phyloP scores from a whole-genome alignment of 768 basidiomycete species.

The Termitomyces sp. region DNA sequence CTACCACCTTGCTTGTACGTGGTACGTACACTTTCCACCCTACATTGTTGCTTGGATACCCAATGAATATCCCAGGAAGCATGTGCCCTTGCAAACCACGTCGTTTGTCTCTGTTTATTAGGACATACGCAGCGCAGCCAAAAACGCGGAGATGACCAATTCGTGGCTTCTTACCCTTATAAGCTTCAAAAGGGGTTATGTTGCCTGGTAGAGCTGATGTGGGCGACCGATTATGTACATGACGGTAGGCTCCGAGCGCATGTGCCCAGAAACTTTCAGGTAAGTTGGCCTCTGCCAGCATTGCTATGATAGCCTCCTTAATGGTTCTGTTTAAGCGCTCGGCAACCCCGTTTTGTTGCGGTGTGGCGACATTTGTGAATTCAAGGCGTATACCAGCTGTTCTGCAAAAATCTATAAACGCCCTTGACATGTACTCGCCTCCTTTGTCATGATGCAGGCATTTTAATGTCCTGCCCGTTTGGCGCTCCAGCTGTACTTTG shows the following conservation, averaged over 20 bases:
- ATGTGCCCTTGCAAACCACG: slow-evolving; percentile 17
- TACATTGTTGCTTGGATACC: slow-evolving; percentile 18
- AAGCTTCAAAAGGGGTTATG: neutral
- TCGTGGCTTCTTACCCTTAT: neutral
- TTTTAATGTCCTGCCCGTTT: neutral
- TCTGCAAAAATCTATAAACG: neutral
- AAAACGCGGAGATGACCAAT: slow-evolving; percentile 11
- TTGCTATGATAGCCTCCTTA: slow-evolving; percentile 18
- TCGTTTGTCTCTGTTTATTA: slow-evolving; percentile 23
- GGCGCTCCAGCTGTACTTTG: neutral
- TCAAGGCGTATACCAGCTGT: neutral
- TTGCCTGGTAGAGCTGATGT: neutral
- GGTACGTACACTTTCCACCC: slow-evolving; percentile 24
- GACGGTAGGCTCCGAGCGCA: neutral
- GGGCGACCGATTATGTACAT: neutral
- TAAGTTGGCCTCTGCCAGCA: slow-evolving; percentile 5
- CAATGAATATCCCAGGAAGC: slow-evolving; percentile 23
- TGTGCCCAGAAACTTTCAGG: slow-evolving; percentile 5
- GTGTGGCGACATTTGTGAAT: neutral
- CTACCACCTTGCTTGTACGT: slow-evolving; percentile 6
- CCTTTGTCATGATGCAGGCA: neutral
- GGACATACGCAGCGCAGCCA: slow-evolving; percentile 28
- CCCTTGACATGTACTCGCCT: neutral
- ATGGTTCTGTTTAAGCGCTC: slow-evolving; percentile 33
- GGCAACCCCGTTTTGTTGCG: slow-evolving; percentile 36